Percentiles rank a stretch among this genome's conserved stretches.
Conservation (phyloP, 164 flowering plant species). For the Magnolia officinalis region DNA sequence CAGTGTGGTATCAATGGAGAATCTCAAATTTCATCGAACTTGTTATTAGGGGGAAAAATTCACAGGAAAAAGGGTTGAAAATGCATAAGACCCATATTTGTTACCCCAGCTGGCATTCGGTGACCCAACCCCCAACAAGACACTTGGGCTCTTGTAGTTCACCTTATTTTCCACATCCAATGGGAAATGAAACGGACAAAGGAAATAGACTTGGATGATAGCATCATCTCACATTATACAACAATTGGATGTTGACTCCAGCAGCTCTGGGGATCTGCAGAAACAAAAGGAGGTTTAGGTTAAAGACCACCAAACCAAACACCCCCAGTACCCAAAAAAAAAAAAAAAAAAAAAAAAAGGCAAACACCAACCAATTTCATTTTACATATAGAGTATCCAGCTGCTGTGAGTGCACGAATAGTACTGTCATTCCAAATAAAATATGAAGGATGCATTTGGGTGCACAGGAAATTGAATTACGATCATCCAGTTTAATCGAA, state of each 20-base stretch:
- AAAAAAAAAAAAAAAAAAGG: too few species aligned
- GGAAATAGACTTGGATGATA: neutral
- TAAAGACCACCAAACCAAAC: neutral
- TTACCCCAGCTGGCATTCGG: neutral
- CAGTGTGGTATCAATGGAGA: neutral
- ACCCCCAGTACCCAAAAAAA: too few species aligned
- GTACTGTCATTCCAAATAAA: too few species aligned
- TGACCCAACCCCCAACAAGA: neutral
- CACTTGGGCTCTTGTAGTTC: neutral
- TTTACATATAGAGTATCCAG: too few species aligned
- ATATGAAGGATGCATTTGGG: too few species aligned
- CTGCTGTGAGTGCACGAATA: too few species aligned
- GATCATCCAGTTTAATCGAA: too few species aligned
- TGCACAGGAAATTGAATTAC: too few species aligned
- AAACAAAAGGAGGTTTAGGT: neutral
- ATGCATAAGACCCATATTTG: neutral
- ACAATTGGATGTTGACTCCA: conserved; percentile 60
- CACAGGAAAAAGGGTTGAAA: too few species aligned
- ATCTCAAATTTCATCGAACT: neutral
- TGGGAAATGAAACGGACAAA: neutral
- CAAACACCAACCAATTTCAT: too few species aligned
- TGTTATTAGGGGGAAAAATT: neutral
- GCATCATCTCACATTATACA: conserved; percentile 57
- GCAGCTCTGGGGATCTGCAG: conserved; percentile 77
- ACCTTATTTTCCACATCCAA: conserved; percentile 4